Base-by-base conservation (phyloP, 768 basidiomycete genomes). In the Russula vinacea region DNA sequence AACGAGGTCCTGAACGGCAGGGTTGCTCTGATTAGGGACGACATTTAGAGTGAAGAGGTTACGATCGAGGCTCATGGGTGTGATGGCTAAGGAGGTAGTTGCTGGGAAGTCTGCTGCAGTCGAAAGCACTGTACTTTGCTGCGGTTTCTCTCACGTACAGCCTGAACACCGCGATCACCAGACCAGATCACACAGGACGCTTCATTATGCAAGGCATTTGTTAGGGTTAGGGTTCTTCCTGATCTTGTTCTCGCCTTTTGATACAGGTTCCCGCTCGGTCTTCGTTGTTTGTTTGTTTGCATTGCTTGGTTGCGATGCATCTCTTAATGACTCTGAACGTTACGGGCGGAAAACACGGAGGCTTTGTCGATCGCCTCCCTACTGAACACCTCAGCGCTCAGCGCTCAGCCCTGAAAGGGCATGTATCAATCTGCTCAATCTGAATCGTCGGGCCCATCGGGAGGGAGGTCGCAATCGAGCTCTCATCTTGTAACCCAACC, bases 41-140 rank as follows among this genome's bases (percentile, higher is more conserved):
- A 92, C 76, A 67, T 81, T 75, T 60, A 94, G 84, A 3, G 92
- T 93, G 77, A 93, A 94, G 13, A 94, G 78, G 73, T 92, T 93
- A 74, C 90, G 83, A 74, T 93, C 91, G 60, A 94, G 78, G 71
- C 89, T 90, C 91, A 92, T 16, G 44, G 2, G 22, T 44, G 42
- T 44, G 19, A 32, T 29, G 29, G 26, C 14, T 22, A 39, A 19
- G 22, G 10, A n/a, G 16, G 35, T 35, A 19, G 14, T n/a, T 22
- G 45, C 32, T n/a, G 37, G 10, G 13, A 22, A 22, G 9, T 37
- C 2, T 44, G 22, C n/a, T 22, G 29, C n/a, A 22, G 11, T 24
- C 14, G 24, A n/a, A 32, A 17, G 26, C 7, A 24, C 26, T 51
- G 39, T 44, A 22, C 51, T 19, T 13, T 7, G 14, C 19, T 39